Evolutionary conservation across 2,329 filamentous ascomycete species (phyloP).

Genomic region (Hypoxylon sp.): DNA sequence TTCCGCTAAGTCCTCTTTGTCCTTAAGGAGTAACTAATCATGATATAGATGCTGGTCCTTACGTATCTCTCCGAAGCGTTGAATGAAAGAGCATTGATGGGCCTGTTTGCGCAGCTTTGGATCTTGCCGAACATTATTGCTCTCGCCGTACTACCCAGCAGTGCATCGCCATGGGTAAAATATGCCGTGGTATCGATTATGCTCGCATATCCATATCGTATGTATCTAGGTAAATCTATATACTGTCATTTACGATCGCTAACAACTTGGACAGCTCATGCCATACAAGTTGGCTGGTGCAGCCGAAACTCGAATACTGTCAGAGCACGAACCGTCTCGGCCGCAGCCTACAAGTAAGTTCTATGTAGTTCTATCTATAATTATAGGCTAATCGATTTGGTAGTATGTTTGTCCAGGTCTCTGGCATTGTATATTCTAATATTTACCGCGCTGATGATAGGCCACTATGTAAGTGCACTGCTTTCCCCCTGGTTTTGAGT

Average conservation of each 20-base stretch:
- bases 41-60: conserved; percentile 43
- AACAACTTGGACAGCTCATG: conserved; percentile 50
- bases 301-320: conserved; percentile 58
- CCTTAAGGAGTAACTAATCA: conserved; percentile 6
- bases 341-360: conserved; percentile 57
- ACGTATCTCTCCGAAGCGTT: conserved; percentile 55
- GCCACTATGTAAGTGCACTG: conserved; percentile 54
- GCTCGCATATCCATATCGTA: conserved; percentile 55
- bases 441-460: conserved; percentile 65
- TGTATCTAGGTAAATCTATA: conserved; percentile 3
- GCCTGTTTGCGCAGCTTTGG: conserved; percentile 55
- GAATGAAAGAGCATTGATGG: conserved; percentile 53
- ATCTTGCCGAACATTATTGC: conserved; percentile 55
- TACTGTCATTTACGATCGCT: not conserved
- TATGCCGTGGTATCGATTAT: conserved; percentile 54
- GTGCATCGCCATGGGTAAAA: conserved; percentile 52
- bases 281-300: conserved; percentile 59
- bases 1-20: not conserved
- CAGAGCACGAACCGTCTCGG: conserved; percentile 57
- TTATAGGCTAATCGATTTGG: conserved; percentile 8
- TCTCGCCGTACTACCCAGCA: conserved; percentile 52
- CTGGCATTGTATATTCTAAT: conserved; percentile 62
- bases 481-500: not conserved
- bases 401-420: conserved; percentile 62
- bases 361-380: not conserved